Evolutionary conservation across 2,329 filamentous ascomycete species (phyloP).

Genomic region (Xylaria sp.): DNA sequence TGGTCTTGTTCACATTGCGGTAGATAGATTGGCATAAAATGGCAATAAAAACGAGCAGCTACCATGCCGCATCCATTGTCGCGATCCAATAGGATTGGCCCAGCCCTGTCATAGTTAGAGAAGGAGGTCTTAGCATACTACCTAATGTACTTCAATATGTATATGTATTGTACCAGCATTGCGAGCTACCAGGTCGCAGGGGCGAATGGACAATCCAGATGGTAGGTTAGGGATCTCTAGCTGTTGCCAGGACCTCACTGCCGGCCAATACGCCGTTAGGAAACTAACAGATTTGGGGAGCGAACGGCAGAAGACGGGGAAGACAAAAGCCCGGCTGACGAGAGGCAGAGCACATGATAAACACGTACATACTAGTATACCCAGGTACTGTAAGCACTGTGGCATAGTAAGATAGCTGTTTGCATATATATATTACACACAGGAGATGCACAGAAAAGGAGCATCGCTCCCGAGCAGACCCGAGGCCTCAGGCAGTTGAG

Average conservation of each 20-base stretch:
- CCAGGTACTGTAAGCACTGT: conserved; percentile 2
- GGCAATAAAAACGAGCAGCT: conserved; percentile 20
- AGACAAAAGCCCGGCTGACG: conserved; percentile 25
- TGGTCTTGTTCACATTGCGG: not conserved
- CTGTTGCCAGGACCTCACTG: conserved; percentile 9
- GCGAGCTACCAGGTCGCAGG: conserved; percentile 4
- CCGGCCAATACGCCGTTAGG: conserved; percentile 18
- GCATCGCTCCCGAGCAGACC: not conserved
- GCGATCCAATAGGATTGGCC: conserved; percentile 25
- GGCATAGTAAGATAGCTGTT: not conserved
- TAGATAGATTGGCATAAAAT: not conserved
- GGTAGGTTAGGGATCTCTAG: conserved; percentile 6
- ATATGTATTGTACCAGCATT: not conserved
- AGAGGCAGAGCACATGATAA: conserved; percentile 13
- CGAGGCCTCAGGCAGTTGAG: not conserved
- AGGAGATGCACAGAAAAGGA: conserved; percentile 7
- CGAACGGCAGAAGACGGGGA: conserved; percentile 13
- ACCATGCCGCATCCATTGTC: conserved; percentile 21
- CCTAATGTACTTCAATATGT: not conserved
- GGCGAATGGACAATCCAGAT: conserved; percentile 29
- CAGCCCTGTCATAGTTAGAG: conserved; percentile 3
- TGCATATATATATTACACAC: not conserved
- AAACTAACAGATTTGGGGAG: not conserved
- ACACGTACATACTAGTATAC: too few relatives aligned
- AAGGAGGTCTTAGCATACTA: not conserved